Conservation (phyloP, 148 eudicot genomes). For the Rhododendron simsii region DNA sequence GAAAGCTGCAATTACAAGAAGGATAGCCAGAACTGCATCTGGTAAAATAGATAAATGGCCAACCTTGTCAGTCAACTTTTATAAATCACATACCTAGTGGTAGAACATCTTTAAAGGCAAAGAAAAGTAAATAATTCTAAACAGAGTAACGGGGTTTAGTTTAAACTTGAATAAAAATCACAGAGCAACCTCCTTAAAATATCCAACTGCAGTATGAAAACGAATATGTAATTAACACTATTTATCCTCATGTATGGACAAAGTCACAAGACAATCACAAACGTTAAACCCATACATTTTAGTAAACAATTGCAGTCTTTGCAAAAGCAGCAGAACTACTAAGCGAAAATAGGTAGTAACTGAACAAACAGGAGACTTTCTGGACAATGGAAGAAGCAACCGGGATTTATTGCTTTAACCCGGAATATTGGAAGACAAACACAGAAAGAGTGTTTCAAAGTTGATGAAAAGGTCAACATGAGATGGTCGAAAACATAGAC, state of each 20-base stretch:
- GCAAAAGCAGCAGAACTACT: neutral
- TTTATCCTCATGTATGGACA: neutral
- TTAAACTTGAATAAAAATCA: neutral
- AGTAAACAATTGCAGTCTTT: neutral
- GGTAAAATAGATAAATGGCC: neutral
- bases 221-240: neutral
- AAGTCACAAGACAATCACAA: neutral
- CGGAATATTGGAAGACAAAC: neutral
- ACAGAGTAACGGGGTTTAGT: neutral
- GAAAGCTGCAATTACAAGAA: neutral
- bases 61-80: neutral
- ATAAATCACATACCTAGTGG: neutral
- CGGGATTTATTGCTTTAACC: neutral
- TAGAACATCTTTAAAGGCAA: neutral
- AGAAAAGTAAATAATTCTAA: neutral
- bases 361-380: neutral
- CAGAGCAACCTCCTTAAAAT: neutral
- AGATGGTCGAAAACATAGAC: neutral
- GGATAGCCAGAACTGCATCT: neutral
- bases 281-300: neutral
- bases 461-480: neutral
- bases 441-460: neutral
- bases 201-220: neutral
- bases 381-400: neutral
- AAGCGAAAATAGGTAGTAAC: neutral